Conservation (phyloP, 2,329 filamentous ascomycete genomes). For the Colletotrichum tanaceti region DNA sequence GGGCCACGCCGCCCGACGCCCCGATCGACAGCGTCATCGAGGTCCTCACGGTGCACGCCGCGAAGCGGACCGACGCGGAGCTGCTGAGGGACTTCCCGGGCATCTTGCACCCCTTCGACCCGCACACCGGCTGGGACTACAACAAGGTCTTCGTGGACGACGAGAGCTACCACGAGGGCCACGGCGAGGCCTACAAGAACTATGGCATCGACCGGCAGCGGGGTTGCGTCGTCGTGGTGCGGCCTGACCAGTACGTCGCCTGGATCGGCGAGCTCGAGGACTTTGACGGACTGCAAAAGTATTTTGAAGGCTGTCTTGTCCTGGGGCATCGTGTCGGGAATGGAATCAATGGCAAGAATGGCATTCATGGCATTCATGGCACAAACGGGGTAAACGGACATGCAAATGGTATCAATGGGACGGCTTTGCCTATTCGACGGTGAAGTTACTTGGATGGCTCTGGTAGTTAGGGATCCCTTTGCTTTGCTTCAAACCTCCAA, state of each 20-base stretch:
- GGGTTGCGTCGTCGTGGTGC: conserved; percentile 69
- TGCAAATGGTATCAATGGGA: background rate
- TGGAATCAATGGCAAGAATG: no score
- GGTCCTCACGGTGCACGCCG: conserved; percentile 69
- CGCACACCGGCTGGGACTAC: conserved; percentile 65
- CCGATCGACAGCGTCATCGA: conserved; percentile 52
- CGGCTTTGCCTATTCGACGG: background rate
- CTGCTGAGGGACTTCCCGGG: conserved; percentile 62
- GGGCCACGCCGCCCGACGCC: conserved; percentile 48
- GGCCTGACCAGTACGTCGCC: conserved; percentile 76
- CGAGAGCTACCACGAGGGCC: conserved; percentile 63
- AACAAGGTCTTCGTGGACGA: conserved; percentile 68
- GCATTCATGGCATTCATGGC: no score
- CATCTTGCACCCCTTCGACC: conserved; percentile 59
- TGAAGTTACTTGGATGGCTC: background rate
- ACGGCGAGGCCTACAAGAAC: conserved; percentile 63
- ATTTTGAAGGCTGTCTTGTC: conserved; percentile 49
- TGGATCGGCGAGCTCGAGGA: conserved; percentile 54
- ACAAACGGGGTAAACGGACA: conserved; percentile 9
- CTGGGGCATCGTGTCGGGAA: background rate
- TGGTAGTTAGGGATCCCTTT: no score
- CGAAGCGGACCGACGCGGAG: conserved; percentile 61
- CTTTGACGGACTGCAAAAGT: conserved; percentile 49
- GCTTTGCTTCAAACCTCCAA: rapidly evolving
- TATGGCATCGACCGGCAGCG: conserved; percentile 67